Base-by-base conservation (phyloP, 768 basidiomycete species). In the Cantharellus cinnabarinus region DNA sequence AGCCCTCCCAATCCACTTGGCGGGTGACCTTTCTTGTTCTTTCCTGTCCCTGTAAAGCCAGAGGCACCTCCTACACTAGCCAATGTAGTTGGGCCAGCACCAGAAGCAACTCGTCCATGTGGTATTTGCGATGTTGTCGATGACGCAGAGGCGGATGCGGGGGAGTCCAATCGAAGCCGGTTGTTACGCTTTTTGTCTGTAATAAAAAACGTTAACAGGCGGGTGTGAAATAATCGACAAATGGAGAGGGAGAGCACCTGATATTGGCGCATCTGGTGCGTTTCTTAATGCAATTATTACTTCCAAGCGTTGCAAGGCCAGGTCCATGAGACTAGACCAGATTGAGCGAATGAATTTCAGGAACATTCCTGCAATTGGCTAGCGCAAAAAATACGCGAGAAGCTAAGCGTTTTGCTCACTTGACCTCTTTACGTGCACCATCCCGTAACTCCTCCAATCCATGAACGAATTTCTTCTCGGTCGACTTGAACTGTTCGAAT, bases 221-320 rank as follows among this genome's bases (percentile, higher is more conserved):
- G 52, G 57, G 48, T 20, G 59, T 53, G 54, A 29, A 57, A 64
- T 65, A 37, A 3, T 5, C 2, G 38, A 35, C 70, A 83, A 83
- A 83, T 73, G 76, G 77, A 42, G 86, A 85, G 7, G 85, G 20
- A 29, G 20, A 29, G 20, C 20, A 29, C 20, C 20, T 29, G 20
- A 29, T 29, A 29, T 29, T 29, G 20, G 20, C 20, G 20, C 20
- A 29, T 29, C 20, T 29, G 20, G 75, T 0, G 86, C 85, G 68
- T 77, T 79, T 62, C 88, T 71, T 53, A 90, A 71, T 4, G 79
- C 87, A 58, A 87, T 80, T 57, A 90, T 71, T 54, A 88, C 74
- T 56, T 72, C 71, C 5, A 90, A 71, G 39, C 74, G 77, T 65
- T 89, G 88, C 20, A 88, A 74, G 5, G 80, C 80, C 57, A 80